phyloP scores from a whole-genome alignment of 2,329 filamentous ascomycete genomes.

The Cladosporium sp. region DNA sequence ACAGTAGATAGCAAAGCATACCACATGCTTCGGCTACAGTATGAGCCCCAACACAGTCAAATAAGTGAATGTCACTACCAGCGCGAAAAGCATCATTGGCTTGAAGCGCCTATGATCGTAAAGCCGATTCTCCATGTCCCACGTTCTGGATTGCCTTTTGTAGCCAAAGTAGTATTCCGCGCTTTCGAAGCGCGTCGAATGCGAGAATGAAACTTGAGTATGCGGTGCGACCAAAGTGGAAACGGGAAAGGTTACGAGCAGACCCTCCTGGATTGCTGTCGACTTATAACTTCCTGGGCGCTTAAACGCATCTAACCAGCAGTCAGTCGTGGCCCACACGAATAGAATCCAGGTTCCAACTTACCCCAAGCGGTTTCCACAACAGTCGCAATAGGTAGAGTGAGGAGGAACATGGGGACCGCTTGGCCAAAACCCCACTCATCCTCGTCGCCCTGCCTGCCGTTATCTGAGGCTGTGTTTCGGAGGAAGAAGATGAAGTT shows the following conservation, averaged over 20 bases:
- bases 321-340: not conserved
- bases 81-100: not conserved
- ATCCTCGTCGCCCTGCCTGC: conserved; percentile 5
- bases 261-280: not conserved
- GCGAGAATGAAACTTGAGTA: no score
- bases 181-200: not conserved
- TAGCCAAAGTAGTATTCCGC: not conserved
- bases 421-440: conserved; percentile 16
- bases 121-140: not conserved
- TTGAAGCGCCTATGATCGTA: not conserved
- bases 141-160: not conserved
- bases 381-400: not conserved
- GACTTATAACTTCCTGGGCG: not conserved
- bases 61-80: not conserved
- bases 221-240: no score
- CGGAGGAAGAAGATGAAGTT: not conserved
- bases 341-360: not conserved
- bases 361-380: not conserved
- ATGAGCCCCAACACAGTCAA: not conserved
- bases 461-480: not conserved
- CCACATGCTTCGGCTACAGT: not conserved
- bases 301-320: not conserved
- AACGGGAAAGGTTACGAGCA: no score
- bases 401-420: conserved; percentile 8
- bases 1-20: no score